Base-by-base conservation (phyloP, 2,329 filamentous ascomycete species). In the Fusarium sp. region DNA sequence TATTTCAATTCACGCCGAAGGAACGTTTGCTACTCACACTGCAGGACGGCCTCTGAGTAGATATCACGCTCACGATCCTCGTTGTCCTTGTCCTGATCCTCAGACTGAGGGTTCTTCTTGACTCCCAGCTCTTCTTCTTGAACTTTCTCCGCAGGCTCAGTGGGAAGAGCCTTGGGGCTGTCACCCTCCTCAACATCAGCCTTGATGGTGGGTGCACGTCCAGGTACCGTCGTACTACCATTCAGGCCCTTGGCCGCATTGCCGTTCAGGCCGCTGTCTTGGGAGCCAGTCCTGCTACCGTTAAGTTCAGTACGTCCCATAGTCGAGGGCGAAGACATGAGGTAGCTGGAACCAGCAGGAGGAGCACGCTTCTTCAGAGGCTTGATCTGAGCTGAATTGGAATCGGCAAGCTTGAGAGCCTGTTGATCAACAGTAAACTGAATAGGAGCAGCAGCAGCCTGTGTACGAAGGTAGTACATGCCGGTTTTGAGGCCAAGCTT, bases 391-490 rank as follows among this genome's bases (percentile, higher is more conserved):
- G 92, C 91, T 51, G 95, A 86, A 77, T 92, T 93, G 74, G 91
- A 93, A 81, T 99, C 96, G 42, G 90, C 90, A 51, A 97, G 91
- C 86, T 95, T 94, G 77, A 99, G 91, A 63, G 94, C 93, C 84
- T 97, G 94, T 84, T 99, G 95, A 81, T 99, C 96, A 80, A 99
- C 96, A 9, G 96, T 99, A 87, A 99, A 99, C 84, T 99, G 96
- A 76, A 99, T 99, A 60, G 96, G 96, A 51, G 95, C 95, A 24
- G 95, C 95, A 39, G 96, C 96, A 72, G 96, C 96, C 91, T 97
- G 96, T 53, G 96, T 99, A 79, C 96, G 94, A 78, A 99, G 91
- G 85, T 99, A 99, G 91, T 99, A 99, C 96, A 99, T 98, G 87
- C 96, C 96, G 39, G 96, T 99, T 92, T 99, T 99, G 77, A 99